Evolutionary conservation across 148 eudicot genomes (phyloP).

Genomic region (Persicaria maculosa): DNA sequence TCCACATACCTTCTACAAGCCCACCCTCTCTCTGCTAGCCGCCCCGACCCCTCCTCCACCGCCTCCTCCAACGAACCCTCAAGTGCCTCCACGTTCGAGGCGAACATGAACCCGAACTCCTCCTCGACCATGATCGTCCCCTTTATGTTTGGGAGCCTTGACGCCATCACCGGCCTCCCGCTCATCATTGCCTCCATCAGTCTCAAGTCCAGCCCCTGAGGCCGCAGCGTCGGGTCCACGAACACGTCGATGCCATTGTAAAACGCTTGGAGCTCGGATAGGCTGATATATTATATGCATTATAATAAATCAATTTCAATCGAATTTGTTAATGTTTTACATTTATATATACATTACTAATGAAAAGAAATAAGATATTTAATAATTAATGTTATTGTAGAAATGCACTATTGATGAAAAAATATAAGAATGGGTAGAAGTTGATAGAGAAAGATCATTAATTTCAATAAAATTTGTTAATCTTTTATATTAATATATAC

Average conservation of each 20-base stretch:
- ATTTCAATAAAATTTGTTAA: too few relatives aligned
- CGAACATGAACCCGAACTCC: conserved; percentile 74
- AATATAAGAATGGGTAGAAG: too few relatives aligned
- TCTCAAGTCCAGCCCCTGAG: conserved; percentile 74
- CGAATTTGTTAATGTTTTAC: too few relatives aligned
- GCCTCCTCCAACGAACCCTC: conserved; percentile 48
- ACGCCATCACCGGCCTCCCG: conserved; percentile 81
- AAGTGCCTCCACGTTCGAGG: conserved; percentile 64
- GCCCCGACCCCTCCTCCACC: conserved; percentile 45
- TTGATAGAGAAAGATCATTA: too few relatives aligned
- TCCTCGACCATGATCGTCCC: conserved; percentile 17
- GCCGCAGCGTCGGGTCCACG: conserved; percentile 71
- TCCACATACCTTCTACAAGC: conserved; percentile 48
- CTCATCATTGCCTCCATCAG: conserved; percentile 85
- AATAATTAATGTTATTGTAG: too few relatives aligned
- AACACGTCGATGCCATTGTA: conserved; percentile 74
- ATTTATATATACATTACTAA: too few relatives aligned
- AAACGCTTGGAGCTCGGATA: conserved; percentile 45
- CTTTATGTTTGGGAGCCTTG: conserved; percentile 74
- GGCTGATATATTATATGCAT: conserved; percentile 31
- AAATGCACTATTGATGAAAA: too few relatives aligned
- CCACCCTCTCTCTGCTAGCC: conserved; percentile 48
- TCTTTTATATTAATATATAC: too few relatives aligned
- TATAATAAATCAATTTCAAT: too few relatives aligned
- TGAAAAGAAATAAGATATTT: too few relatives aligned